Evolutionary conservation across 2,329 filamentous ascomycete genomes (phyloP).

Genomic region (Arthrobotrys iridis): DNA sequence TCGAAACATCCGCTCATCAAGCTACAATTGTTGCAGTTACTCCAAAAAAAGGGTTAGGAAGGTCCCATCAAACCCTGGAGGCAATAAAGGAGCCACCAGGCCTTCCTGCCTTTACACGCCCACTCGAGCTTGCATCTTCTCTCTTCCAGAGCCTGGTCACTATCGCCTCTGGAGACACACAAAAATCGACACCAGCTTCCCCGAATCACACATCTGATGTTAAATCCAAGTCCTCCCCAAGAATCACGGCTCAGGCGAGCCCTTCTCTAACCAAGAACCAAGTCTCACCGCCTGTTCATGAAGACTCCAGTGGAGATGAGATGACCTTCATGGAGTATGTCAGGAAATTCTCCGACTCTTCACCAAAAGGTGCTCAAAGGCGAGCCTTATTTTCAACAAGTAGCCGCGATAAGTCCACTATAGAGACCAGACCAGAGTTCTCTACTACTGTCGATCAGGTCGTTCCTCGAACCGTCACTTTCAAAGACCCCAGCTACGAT

Average conservation of each 20-base stretch:
- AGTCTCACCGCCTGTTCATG: background rate
- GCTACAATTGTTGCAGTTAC: background rate
- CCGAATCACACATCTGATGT: background rate
- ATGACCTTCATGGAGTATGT: slow-evolving; percentile 48
- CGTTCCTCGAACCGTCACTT: slow-evolving; percentile 24
- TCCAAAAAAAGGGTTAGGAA: background rate
- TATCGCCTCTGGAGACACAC: slow-evolving; percentile 20
- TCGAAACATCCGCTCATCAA: background rate
- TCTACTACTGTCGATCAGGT: background rate
- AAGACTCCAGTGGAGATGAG: slow-evolving; percentile 46
- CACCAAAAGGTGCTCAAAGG: background rate
- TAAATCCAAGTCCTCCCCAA: background rate
- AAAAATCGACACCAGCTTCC: background rate
- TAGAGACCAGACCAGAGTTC: background rate
- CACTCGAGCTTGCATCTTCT: slow-evolving; percentile 15
- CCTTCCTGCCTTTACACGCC: background rate
- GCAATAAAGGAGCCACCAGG: background rate
- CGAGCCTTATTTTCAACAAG: background rate
- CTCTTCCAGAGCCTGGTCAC: slow-evolving; percentile 35
- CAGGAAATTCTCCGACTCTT: slow-evolving; percentile 30
- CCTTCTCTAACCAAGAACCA: background rate
- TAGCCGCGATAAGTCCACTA: background rate
- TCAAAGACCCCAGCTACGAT: background rate
- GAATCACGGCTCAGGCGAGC: background rate
- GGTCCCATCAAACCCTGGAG: background rate